These are phyloP conservation scores for Rhizopogon vinicolor DNA, from an alignment of 768 basidiomycete species.

Conservation along the genomic window DNA sequence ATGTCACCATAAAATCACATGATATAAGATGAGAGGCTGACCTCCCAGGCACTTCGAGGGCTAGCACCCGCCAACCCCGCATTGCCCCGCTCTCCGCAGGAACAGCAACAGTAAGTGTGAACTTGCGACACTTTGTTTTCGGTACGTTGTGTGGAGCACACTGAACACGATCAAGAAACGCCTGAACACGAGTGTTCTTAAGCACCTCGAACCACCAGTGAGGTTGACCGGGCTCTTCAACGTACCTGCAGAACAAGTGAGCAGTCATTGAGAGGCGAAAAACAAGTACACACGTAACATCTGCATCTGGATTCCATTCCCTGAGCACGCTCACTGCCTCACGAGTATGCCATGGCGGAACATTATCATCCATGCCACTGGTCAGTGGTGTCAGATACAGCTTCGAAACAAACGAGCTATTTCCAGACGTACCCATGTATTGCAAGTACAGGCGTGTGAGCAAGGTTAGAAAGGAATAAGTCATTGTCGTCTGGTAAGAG, in stretches of 20 bases:
- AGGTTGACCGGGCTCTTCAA: conserved; percentile 55
- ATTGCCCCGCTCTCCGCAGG: conserved; percentile 69
- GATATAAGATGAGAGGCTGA: conserved; percentile 22
- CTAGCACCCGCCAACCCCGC: conserved; percentile 64
- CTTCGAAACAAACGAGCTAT: neutral
- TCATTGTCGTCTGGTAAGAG: conserved; percentile 87
- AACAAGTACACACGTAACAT: conserved; percentile 42
- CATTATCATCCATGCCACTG: conserved; percentile 80
- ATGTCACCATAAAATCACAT: neutral
- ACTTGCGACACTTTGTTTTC: conserved; percentile 19
- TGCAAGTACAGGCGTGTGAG: conserved; percentile 62
- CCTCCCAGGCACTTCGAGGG: conserved; percentile 64
- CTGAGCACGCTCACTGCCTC: conserved; percentile 56
- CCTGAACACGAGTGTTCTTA: conserved; percentile 45
- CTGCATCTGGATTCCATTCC: conserved; percentile 48
- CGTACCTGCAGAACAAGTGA: conserved; percentile 34
- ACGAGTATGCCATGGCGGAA: conserved; percentile 82
- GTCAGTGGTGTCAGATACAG: neutral
- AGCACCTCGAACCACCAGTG: conserved; percentile 74
- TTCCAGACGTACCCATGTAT: conserved; percentile 64
- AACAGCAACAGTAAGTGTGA: conserved; percentile 69
- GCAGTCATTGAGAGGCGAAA: neutral
- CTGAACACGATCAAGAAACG: conserved; percentile 44
- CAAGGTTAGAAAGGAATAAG: conserved; percentile 75
- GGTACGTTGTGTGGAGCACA: neutral